Evolutionary conservation across 306 rosid genomes (phyloP), one percentile per base, ranked within the genome.

Genomic region (Luffa acutangula): DNA sequence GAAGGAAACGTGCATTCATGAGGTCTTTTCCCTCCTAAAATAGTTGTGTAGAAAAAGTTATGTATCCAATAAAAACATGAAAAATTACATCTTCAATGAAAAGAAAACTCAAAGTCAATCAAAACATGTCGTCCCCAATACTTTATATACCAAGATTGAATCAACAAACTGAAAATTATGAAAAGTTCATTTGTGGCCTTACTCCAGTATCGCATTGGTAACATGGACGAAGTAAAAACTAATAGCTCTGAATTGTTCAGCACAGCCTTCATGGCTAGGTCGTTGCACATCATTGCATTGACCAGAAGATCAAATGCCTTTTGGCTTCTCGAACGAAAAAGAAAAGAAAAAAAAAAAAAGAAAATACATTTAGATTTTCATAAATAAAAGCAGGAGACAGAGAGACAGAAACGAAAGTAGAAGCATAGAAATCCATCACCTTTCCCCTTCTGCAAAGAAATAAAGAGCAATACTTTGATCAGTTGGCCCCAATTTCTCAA

Each of bases 401-500:
- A 67, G 4, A 66, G 39, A 41, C 15, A 74, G 13, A 41, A 46
- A 12, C 39, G 43, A 36, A 80, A 0, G n/a, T 21, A 77, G 54
- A 10, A 74, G 45, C 71, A 74, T 51, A 54, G 9, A 52, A 80
- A 80, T 33, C 36, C 69, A 76, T 85, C 64, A 94, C 96, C 96
- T 84, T 83, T 82, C 78, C 58, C 58, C 85, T 39, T 79, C 86
- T 4, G 98, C 89, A 84, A 94, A 94, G 86, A 92, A 83, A 82
- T 75, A 94, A 53, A 92, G 94, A 71, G 92, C 98, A 57, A 92
- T 85, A 81, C 83, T 85, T 75, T 80, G 79, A 82, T 80, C 85
- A 48, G 84, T 85, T 77, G 97, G 92, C 37, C 87, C 88, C 9
- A 4, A 58, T 13, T 80, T 79, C 85, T 71, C 80, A 78, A 92